A percentile compares a stretch with the other conserved stretches of the same genome.
Conservation (phyloP, 495 filamentous ascomycete species). For the Xylaria grammica region DNA sequence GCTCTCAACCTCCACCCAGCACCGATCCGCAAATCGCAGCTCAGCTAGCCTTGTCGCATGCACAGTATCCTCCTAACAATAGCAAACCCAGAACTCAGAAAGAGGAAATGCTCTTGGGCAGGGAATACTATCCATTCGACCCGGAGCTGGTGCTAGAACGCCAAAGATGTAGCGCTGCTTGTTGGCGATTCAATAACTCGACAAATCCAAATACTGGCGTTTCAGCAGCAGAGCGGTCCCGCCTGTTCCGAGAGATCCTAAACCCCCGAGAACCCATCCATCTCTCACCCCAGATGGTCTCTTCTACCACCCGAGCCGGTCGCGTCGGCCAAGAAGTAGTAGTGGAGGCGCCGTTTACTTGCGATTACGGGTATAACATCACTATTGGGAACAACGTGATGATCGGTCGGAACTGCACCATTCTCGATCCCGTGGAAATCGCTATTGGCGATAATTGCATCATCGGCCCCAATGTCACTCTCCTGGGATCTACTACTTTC, state of each 20-base stretch:
- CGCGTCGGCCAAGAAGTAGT: constrained; percentile 75
- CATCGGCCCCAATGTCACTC: constrained; percentile 85
- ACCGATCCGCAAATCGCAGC: constrained; percentile 62
- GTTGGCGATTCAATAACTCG: constrained; percentile 89
- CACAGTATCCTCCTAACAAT: constrained; percentile 44
- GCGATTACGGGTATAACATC: constrained; percentile 97
- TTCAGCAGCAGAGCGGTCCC: constrained; percentile 76
- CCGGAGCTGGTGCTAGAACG: constrained; percentile 83
- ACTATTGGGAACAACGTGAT: constrained; percentile 83
- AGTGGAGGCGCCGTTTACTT: constrained; percentile 89
- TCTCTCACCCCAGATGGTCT: constrained; percentile 51
- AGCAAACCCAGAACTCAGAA: constrained; percentile 70
- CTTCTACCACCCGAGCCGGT: constrained; percentile 59
- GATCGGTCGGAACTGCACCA: constrained; percentile 84
- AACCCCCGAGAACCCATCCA: constrained; percentile 56
- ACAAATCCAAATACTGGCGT: constrained; percentile 79
- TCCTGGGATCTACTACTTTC: constrained; percentile 77
- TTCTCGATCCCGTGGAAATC: constrained; percentile 76
- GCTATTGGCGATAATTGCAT: constrained; percentile 81
- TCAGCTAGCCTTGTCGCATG: constrained; percentile 62
- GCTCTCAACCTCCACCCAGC: constrained; percentile 37
- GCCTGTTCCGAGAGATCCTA: constrained; percentile 77
- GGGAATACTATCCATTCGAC: constrained; percentile 78
- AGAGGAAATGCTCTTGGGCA: constrained; percentile 90
- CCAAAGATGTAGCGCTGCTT: constrained; percentile 80